These are phyloP conservation scores for Trichocladium uniseriatum DNA, from an alignment of 495 filamentous ascomycete species.

Conservation along the genomic window DNA sequence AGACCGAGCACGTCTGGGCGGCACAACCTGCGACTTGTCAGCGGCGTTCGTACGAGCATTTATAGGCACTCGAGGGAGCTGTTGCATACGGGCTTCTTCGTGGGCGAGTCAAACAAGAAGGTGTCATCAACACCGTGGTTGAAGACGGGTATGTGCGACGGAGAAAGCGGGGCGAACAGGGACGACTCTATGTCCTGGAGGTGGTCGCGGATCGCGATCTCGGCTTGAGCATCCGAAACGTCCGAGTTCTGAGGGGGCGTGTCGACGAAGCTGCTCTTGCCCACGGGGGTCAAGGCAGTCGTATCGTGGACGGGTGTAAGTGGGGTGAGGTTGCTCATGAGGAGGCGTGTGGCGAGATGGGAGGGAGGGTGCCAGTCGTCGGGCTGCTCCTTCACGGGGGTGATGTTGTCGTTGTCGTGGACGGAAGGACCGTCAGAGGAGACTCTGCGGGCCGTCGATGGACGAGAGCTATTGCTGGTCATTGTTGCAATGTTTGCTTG, in stretches of 20 bases:
- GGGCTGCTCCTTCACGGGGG: slow-evolving; percentile 4
- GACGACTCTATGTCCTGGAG: slow-evolving; percentile 85
- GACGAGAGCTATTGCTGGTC: no score
- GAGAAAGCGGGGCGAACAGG: slow-evolving; percentile 41
- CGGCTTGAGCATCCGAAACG: slow-evolving; percentile 34
- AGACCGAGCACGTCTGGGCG: slow-evolving; percentile 7
- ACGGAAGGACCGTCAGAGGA: neutral
- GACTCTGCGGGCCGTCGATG: slow-evolving; percentile 14
- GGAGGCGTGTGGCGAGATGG: no score
- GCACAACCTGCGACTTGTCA: slow-evolving; percentile 19
- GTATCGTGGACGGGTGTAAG: slow-evolving; percentile 9
- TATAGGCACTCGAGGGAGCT: slow-evolving; percentile 5
- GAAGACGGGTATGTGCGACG: slow-evolving; percentile 32
- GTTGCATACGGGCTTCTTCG: slow-evolving; percentile 21
- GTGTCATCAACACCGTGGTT: slow-evolving; percentile 51
- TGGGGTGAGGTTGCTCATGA: slow-evolving; percentile 24
- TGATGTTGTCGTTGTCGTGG: neutral
- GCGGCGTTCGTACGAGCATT: no score
- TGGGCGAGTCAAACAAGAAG: slow-evolving; percentile 48
- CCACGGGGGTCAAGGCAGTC: neutral
- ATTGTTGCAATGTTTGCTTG: no score
- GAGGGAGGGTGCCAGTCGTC: slow-evolving; percentile 11
- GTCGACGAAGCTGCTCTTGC: slow-evolving; percentile 38
- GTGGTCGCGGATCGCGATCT: slow-evolving; percentile 43
- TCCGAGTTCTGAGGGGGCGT: slow-evolving; percentile 30